Base-by-base conservation (phyloP, 2,329 filamentous ascomycete species). In the Aspergillus floridensis region DNA sequence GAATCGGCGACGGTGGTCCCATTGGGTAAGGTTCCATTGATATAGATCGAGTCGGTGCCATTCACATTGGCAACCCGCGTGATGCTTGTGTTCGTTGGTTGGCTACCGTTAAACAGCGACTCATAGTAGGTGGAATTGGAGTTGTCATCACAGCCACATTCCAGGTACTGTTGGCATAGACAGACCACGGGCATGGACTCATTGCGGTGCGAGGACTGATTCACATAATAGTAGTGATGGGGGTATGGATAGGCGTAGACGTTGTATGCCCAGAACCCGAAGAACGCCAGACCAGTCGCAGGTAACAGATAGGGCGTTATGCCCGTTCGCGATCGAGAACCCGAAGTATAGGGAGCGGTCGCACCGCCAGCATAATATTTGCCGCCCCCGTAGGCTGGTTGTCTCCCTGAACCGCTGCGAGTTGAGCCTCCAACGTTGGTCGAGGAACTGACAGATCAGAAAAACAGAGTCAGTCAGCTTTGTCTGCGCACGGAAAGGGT, bases 131-230 rank as follows among this genome's bases (percentile, higher is more conserved):
- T 79, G 49, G 66, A 65, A 60, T 81, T 79, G 47, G 73, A 72
- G 62, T 77, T 79, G 46, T 80, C 73, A 58, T 87, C 85, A 66
- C 86, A 88, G 4, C 84, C 83, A 66, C 86, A 88, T 35, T 79
- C 77, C 19, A 70, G 73, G 65, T 82, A 82, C 58, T 81, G 67
- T 60, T 82, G 75, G 68, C 86, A 88, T 41, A 86, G 68, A 66
- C 86, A 88, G 3, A 79, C 73, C 6, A 87, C 81, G 0, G 83
- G 83, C 12, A 82, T 65, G 0, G 78, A 78, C 64, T 81, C 73
- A 66, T 86, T 85, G 10, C 68, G 64, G 48, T 79, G 76, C 35
- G 70, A 75, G 6, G 76, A 74, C 47, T 79, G 71, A 60, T 81
- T 74, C 71, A 79, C 79, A 59, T 77, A 79, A 67, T 82, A 78